A percentile compares a stretch with the other conserved stretches of the same genome.
Evolutionary conservation across 192 early-diverging fungal genomes (phyloP).

Genomic region (Backusella sp.): DNA sequence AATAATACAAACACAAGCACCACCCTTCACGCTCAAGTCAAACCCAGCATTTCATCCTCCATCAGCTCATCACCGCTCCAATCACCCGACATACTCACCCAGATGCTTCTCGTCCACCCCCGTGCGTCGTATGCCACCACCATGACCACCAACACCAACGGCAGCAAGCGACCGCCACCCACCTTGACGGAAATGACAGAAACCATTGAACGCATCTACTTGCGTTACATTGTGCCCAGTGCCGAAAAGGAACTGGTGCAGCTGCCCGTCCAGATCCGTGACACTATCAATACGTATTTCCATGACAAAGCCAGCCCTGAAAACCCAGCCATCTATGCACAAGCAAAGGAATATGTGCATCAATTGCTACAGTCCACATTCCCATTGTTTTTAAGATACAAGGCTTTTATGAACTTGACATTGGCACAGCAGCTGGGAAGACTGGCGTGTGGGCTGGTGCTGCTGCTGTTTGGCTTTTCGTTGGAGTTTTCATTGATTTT

Average conservation of each 20-base stretch:
- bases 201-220: constrained; percentile 55
- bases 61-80: not conserved
- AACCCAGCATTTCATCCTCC: not conserved
- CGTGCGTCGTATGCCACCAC: constrained; percentile 16
- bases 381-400: constrained; percentile 50
- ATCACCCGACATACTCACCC: constrained; percentile 18
- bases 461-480: constrained; percentile 51
- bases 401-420: constrained; percentile 53
- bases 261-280: constrained; percentile 40
- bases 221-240: constrained; percentile 48
- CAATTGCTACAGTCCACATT: constrained; percentile 48
- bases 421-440: constrained; percentile 46
- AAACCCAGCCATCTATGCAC: constrained; percentile 49
- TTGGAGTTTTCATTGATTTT: constrained; percentile 55
- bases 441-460: constrained; percentile 42
- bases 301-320: constrained; percentile 20
- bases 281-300: constrained; percentile 22
- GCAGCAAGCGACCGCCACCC: constrained; percentile 19
- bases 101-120: constrained; percentile 24
- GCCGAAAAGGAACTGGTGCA: constrained; percentile 47
- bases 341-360: constrained; percentile 52
- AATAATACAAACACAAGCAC: not conserved
- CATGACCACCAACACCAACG: constrained; percentile 7
- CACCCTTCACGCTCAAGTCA: not conserved
- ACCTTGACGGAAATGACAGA: constrained; percentile 49